Conservation (phyloP, 2,329 filamentous ascomycete genomes). For the Aschersonia sp. region DNA sequence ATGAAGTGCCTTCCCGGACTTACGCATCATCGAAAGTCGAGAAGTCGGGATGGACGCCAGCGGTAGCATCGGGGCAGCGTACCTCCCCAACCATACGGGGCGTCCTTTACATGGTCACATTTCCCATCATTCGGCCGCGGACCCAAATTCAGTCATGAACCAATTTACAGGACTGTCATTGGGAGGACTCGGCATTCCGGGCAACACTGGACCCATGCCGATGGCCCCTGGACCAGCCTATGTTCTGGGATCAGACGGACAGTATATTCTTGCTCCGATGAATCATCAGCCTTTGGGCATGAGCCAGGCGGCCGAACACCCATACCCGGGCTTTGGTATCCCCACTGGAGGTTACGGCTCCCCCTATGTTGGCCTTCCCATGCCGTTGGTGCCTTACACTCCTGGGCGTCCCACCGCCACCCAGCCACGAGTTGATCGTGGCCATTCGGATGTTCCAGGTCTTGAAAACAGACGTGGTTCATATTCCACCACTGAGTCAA, state of each 20-base stretch:
- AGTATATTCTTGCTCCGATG: constrained; percentile 22
- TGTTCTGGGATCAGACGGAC: constrained; percentile 23
- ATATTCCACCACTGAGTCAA: constrained; percentile 54
- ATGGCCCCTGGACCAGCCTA: constrained; percentile 20
- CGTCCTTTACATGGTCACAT: constrained; percentile 15
- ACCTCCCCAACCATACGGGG: constrained; percentile 14
- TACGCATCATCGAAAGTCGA: neutral
- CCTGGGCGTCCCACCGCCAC: constrained; percentile 31
- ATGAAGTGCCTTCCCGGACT: neutral
- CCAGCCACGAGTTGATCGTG: constrained; percentile 30
- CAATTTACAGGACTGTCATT: constrained; percentile 24
- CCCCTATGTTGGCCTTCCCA: constrained; percentile 20
- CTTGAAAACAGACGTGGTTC: constrained; percentile 53
- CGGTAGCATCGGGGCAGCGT: constrained; percentile 15
- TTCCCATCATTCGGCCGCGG: constrained; percentile 14
- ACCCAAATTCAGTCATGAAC: constrained; percentile 16
- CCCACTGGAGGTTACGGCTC: constrained; percentile 18
- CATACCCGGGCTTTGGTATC: constrained; percentile 18
- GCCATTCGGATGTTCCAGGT: constrained; percentile 40
- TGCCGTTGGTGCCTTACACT: constrained; percentile 33
- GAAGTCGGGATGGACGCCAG: constrained; percentile 20
- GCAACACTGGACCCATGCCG: constrained; percentile 13
- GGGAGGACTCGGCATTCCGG: constrained; percentile 18
- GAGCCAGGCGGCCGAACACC: constrained; percentile 17
- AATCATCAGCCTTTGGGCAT: constrained; percentile 19